Evolutionary conservation across 805 yeast genomes (phyloP).

Genomic region (Kodamaea lidongshanica): DNA sequence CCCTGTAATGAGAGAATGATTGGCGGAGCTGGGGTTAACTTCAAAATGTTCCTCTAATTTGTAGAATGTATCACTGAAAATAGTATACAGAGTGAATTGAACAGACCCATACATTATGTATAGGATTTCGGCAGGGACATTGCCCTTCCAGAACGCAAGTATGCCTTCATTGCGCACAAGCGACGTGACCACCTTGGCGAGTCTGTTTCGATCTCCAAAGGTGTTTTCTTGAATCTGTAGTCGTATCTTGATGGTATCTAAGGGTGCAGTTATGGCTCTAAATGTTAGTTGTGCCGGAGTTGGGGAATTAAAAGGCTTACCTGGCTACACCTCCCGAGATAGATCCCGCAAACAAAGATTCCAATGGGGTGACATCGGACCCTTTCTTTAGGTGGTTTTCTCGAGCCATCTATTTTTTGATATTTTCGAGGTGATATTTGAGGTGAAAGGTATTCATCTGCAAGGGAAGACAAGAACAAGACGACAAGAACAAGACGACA

Average conservation of each 20-base stretch:
- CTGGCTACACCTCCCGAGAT: conserved; percentile 54
- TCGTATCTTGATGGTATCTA: conserved; percentile 73
- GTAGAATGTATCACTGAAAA: conserved; percentile 42
- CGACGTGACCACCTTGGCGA: conserved; percentile 25
- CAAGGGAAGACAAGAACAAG: not conserved
- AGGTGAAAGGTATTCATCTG: not conserved
- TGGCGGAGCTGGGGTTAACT: conserved; percentile 24
- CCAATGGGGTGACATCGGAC: conserved; percentile 43
- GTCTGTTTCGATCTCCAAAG: conserved; percentile 9
- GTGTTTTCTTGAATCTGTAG: conserved; percentile 50
- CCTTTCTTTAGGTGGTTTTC: conserved; percentile 47
- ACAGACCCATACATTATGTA: conserved; percentile 79
- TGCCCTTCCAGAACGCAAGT: conserved; percentile 89
- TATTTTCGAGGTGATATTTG: conserved; percentile 1
- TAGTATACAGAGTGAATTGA: conserved; percentile 72
- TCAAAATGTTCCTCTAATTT: conserved; percentile 18
- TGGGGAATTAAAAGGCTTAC: conserved; percentile 18
- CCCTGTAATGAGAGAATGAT: conserved; percentile 58
- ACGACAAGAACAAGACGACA: not conserved
- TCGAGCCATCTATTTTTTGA: conserved; percentile 12
- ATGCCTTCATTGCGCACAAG: conserved; percentile 62
- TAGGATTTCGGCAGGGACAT: conserved; percentile 83
- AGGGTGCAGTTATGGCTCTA: conserved; percentile 65
- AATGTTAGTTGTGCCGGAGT: conserved; percentile 15
- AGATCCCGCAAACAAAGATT: conserved; percentile 65